Percentiles rank a stretch among this genome's conserved stretches.
Evolutionary conservation across 2,329 filamentous ascomycete genomes (phyloP).

Genomic region (Samsoniella hepiali): DNA sequence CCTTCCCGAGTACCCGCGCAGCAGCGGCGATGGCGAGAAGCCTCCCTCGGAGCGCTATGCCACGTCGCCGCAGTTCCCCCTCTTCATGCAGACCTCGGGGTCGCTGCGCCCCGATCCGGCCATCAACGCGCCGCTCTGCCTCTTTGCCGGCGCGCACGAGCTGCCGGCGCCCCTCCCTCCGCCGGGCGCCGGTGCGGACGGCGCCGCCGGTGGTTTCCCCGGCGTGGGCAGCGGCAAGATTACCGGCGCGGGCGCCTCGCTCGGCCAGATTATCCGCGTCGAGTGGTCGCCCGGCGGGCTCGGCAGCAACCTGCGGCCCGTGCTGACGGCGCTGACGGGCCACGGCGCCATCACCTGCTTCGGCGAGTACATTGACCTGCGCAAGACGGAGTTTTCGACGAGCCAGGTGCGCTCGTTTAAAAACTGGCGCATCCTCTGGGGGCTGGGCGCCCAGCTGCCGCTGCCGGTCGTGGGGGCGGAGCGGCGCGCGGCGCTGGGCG

Average conservation of each 20-base stretch:
- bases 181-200: background rate
- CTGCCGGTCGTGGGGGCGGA: slow-evolving; percentile 37
- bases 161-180: background rate
- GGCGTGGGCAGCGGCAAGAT: slow-evolving; percentile 8
- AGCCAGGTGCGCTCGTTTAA: slow-evolving; percentile 39
- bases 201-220: background rate
- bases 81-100: slow-evolving; percentile 14
- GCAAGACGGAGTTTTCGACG: slow-evolving; percentile 29
- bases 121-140: slow-evolving; percentile 16
- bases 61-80: slow-evolving; percentile 11
- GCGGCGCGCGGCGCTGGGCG: slow-evolving; percentile 23
- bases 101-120: slow-evolving; percentile 13
- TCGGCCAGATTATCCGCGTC: slow-evolving; percentile 53
- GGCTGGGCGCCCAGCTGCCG: slow-evolving; percentile 49
- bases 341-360: slow-evolving; percentile 49
- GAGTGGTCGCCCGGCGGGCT: slow-evolving; percentile 58
- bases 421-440: slow-evolving; percentile 55
- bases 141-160: background rate
- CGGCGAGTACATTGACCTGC: slow-evolving; percentile 43
- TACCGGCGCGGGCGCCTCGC: slow-evolving; percentile 31
- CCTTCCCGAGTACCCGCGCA: slow-evolving; percentile 14
- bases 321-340: slow-evolving; percentile 50
- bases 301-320: slow-evolving; percentile 51
- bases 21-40: slow-evolving; percentile 2
- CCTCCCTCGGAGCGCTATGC: slow-evolving; percentile 4